Evolutionary conservation across 1,139 yeast species (phyloP), one percentile per base, ranked within the genome.

Genomic region (Lodderomyces oxycetoniae): DNA sequence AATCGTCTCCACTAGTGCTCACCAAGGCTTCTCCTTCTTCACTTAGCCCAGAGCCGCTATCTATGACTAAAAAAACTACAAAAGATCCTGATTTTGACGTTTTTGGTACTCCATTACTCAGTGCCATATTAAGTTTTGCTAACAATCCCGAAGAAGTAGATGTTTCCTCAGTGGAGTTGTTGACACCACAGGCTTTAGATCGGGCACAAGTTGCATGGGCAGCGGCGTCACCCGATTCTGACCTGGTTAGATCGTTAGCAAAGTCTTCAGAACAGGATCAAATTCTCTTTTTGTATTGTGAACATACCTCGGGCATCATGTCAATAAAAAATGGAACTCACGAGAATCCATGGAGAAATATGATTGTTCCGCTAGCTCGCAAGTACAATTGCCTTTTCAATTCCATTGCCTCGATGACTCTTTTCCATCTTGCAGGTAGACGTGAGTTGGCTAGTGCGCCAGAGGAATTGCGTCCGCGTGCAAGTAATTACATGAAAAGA

Each of bases 321-420:
- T 74, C 82, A 2, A 74, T 79, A 33, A 77, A 74, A 44, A 74
- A 76, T 44, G 84, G 83, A 0, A 74, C 76, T 0, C 58, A 70
- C 5, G 84, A 78, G 41, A 79, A 79, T 45, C 86, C 85, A 4
- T 79, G 87, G 86, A 58, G 81, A 34, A 66, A 69, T n/a, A 51
- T 70, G 30, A 55, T 78, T 32, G 55, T 78, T 46, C 85, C 86
- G 1, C 52, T 76, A 34, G 78, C 83, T 0, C 48, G 59, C 5
- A 59, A 65, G 30, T 69, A 76, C 45, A 64, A 78, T 1, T 80
- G 78, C 15, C 55, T 77, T 40, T 74, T 71, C 55, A 76, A 77
- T 50, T 77, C 84, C 0, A 61, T 79, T 33, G 79, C 82, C 2
- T 71, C 84, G 3, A 75, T 79, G 77, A 76, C 86, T 0, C 61